These are phyloP conservation scores for Rhizoclosmatium sp. DNA, from an alignment of 192 early-diverging fungal species.

Conservation along the genomic window DNA sequence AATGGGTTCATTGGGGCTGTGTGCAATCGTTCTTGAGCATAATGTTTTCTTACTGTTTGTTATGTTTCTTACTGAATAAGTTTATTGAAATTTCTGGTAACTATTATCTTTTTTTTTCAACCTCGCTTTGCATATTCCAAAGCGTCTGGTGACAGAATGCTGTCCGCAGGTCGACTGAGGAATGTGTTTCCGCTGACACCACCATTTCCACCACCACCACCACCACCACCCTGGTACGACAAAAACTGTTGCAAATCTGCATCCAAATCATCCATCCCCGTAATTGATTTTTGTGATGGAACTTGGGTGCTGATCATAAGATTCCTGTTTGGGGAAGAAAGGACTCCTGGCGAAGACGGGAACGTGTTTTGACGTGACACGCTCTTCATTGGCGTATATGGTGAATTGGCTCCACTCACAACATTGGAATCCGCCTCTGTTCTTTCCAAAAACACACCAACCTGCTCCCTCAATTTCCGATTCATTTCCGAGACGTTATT, in stretches of 20 bases:
- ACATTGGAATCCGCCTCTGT: slow-evolving; percentile 3
- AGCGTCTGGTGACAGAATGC: slow-evolving; percentile 11
- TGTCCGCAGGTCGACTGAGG: slow-evolving; percentile 14
- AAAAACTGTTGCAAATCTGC: slow-evolving; percentile 27
- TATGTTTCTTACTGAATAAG: background rate
- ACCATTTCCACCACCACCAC: background rate
- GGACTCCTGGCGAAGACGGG: background rate
- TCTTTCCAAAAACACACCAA: slow-evolving; percentile 27
- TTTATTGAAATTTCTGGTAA: background rate
- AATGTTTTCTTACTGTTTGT: background rate
- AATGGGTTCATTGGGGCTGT: slow-evolving; percentile 21
- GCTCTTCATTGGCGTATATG: background rate
- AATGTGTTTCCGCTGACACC: background rate
- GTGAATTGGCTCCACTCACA: background rate
- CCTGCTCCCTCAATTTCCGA: slow-evolving; percentile 35
- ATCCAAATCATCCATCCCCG: slow-evolving; percentile 32
- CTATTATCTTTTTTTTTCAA: background rate
- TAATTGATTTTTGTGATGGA: slow-evolving; percentile 26
- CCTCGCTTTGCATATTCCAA: background rate
- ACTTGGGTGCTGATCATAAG: background rate
- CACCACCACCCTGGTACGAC: background rate
- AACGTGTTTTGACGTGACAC: slow-evolving; percentile 3
- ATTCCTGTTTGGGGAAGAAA: background rate
- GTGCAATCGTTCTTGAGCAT: background rate
- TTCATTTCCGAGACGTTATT: slow-evolving; percentile 43